A percentile compares a stretch with the other conserved stretches of the same genome.
These are phyloP conservation scores for Pichia sorboxylosa DNA, from an alignment of 1,139 yeast genomes.

Conservation along the genomic window DNA sequence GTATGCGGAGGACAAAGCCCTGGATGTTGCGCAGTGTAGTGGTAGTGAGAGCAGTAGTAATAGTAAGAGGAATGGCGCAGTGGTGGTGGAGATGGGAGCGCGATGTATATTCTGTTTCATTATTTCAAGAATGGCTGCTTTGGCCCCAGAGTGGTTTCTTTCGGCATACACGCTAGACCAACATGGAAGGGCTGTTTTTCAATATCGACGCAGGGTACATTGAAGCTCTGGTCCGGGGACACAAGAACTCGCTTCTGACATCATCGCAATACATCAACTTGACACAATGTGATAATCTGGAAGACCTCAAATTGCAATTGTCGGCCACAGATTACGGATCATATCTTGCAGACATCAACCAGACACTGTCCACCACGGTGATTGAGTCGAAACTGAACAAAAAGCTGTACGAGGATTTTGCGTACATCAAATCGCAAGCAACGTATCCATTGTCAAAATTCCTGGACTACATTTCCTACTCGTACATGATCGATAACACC, in stretches of 20 bases:
- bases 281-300: slow-evolving; percentile 91
- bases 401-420: slow-evolving; percentile 73
- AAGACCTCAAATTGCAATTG: slow-evolving; percentile 84
- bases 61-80: too few species aligned
- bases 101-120: too few species aligned
- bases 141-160: too few species aligned
- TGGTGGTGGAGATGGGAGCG: too few species aligned
- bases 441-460: slow-evolving; percentile 70
- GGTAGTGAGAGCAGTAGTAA: too few species aligned
- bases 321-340: slow-evolving; percentile 95
- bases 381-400: slow-evolving; percentile 70
- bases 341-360: slow-evolving; percentile 70
- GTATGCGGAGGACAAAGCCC: too few species aligned
- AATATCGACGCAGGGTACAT: slow-evolving; percentile 82
- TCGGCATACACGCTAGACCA: neutral
- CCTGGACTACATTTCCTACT: slow-evolving; percentile 84
- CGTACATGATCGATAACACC: slow-evolving; percentile 97
- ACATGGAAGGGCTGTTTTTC: slow-evolving; percentile 83
- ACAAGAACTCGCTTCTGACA: slow-evolving; percentile 71
- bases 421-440: slow-evolving; percentile 75
- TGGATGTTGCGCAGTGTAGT: too few species aligned
- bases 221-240: slow-evolving; percentile 92
- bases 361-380: slow-evolving; percentile 70
- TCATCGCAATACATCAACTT: slow-evolving; percentile 76
- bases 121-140: too few species aligned